These are phyloP conservation scores for Chaetoceros muelleri DNA, from an alignment of 108 stramenopile species.

Conservation along the genomic window DNA sequence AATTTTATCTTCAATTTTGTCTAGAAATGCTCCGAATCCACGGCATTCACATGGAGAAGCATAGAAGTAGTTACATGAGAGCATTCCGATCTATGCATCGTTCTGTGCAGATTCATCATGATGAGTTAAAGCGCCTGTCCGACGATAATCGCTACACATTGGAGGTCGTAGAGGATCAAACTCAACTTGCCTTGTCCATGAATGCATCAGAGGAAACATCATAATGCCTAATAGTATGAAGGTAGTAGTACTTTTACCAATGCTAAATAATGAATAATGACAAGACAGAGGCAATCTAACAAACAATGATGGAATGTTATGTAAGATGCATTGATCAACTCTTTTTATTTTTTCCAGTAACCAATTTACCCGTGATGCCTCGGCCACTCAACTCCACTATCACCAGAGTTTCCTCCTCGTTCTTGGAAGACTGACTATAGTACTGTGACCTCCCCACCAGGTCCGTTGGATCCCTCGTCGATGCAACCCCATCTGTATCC, in stretches of 20 bases:
- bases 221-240: too few relatives aligned
- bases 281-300: too few relatives aligned
- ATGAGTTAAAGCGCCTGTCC: constrained; percentile 65
- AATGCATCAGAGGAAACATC: too few relatives aligned
- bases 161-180: constrained; percentile 66
- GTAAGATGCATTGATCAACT: too few relatives aligned
- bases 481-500: constrained; percentile 50
- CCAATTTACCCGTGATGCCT: constrained; percentile 13
- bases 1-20: constrained; percentile 83
- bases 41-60: constrained; percentile 72
- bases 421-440: not conserved
- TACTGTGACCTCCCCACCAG: constrained; percentile 33
- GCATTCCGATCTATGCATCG: constrained; percentile 70
- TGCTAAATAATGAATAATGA: too few relatives aligned
- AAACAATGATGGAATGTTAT: too few relatives aligned
- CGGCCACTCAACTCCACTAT: constrained; percentile 10
- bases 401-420: not conserved
- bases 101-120: constrained; percentile 51
- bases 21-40: constrained; percentile 64
- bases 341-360: constrained; percentile 14
- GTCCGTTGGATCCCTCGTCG: constrained; percentile 47
- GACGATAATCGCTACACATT: constrained; percentile 72
- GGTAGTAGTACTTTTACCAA: too few relatives aligned
- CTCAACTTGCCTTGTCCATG: constrained; percentile 12
- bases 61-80: constrained; percentile 63